These are phyloP conservation scores for Mallotus nudiflorus DNA, from an alignment of 345 rosid genomes.

Conservation along the genomic window DNA sequence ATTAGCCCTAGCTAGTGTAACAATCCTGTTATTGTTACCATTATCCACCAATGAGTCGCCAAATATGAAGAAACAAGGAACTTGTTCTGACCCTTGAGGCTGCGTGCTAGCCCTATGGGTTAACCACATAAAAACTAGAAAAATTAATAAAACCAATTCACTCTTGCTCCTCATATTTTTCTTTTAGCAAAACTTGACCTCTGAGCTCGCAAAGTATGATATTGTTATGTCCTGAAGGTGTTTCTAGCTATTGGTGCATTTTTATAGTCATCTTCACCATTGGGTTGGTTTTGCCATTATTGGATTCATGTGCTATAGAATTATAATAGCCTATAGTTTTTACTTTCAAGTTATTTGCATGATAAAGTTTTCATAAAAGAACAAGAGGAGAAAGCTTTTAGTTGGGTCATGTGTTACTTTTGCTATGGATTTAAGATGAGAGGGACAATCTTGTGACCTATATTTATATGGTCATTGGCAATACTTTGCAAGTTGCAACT, in stretches of 20 bases:
- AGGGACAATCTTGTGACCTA: constrained; percentile 8
- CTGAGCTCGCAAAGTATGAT: background rate
- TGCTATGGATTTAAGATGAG: background rate
- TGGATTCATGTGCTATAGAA: constrained; percentile 21
- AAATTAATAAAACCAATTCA: constrained; percentile 15
- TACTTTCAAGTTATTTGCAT: background rate
- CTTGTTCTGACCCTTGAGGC: constrained; percentile 9
- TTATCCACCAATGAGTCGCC: constrained; percentile 34
- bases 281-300: constrained; percentile 21
- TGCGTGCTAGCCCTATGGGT: constrained; percentile 27
- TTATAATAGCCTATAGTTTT: no score
- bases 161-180: constrained; percentile 12
- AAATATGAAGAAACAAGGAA: constrained; percentile 32
- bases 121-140: constrained; percentile 30
- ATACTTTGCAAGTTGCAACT: background rate
- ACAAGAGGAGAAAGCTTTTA: background rate
- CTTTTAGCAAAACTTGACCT: background rate
- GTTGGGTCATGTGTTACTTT: constrained; percentile 5
- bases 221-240: background rate
- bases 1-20: constrained; percentile 34
- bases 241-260: background rate
- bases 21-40: constrained; percentile 27
- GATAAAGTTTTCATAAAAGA: background rate
- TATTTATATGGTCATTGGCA: background rate
- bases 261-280: constrained; percentile 13